Conservation (phyloP, 352 stramenopile genomes). For the Globisporangium recalcitrans region DNA sequence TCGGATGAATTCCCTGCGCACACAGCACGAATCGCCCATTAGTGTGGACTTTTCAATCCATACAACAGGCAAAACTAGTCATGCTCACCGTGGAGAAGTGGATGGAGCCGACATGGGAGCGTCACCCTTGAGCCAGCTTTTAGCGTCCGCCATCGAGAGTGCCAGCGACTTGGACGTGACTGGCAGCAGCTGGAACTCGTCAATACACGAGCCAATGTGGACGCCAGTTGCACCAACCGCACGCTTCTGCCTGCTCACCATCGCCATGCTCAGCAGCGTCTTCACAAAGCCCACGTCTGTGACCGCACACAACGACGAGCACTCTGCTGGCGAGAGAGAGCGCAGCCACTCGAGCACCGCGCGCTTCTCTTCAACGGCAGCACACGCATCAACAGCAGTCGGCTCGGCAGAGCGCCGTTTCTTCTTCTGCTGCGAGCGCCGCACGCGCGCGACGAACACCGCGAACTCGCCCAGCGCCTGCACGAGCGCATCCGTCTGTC, state of each 20-base stretch:
- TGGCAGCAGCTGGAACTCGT: slow-evolving; percentile 16
- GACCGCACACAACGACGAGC: slow-evolving; percentile 57
- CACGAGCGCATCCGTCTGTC: slow-evolving; percentile 24
- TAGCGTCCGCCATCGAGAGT: slow-evolving; percentile 3
- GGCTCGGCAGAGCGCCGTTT: slow-evolving; percentile 1
- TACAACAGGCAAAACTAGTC: no score
- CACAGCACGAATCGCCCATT: not conserved
- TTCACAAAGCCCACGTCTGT: slow-evolving; percentile 73
- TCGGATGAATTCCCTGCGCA: slow-evolving; percentile 52
- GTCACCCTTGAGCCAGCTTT: slow-evolving; percentile 11
- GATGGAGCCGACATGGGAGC: not conserved
- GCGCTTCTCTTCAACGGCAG: slow-evolving; percentile 22
- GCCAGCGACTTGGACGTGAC: slow-evolving; percentile 4
- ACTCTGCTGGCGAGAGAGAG: slow-evolving; percentile 31
- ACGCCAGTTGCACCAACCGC: not conserved
- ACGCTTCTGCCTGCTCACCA: slow-evolving; percentile 17
- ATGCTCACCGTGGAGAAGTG: not conserved
- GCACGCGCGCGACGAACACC: slow-evolving; percentile 29
- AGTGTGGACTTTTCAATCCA: not conserved
- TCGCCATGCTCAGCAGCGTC: slow-evolving; percentile 69
- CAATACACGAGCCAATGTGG: slow-evolving; percentile 9
- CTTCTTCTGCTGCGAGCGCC: slow-evolving; percentile 18
- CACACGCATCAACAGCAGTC: not conserved
- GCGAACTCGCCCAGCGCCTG: slow-evolving; percentile 60
- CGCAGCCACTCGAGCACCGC: slow-evolving; percentile 50